A percentile compares a stretch with the other conserved stretches of the same genome.
Evolutionary conservation across 2,329 filamentous ascomycete species (phyloP).

Genomic region (Ceratocystis smalleyi): DNA sequence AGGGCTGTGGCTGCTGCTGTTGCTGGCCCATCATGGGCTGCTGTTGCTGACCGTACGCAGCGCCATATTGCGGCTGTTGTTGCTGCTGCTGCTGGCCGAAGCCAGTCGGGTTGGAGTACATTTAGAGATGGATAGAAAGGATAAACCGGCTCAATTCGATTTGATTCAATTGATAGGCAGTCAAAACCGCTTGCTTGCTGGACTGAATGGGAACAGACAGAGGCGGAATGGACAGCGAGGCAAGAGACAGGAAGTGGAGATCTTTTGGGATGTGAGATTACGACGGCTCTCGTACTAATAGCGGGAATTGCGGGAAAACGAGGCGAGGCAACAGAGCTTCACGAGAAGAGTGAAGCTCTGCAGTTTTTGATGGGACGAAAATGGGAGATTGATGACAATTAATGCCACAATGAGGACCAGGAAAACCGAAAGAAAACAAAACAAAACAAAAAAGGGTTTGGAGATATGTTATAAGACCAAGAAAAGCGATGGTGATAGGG

Average conservation of each 20-base stretch:
- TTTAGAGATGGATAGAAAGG: slow-evolving; percentile 26
- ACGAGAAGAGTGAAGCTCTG: too few species aligned
- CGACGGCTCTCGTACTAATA: not conserved
- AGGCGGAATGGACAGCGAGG: not conserved
- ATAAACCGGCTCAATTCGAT: not conserved
- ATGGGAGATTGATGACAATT: not conserved
- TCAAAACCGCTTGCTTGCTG: not conserved
- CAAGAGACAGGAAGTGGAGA: not conserved
- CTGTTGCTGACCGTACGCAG: slow-evolving; percentile 29
- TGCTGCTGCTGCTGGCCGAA: slow-evolving; percentile 41
- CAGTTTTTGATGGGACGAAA: not conserved
- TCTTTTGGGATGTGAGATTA: not conserved
- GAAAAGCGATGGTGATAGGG: slow-evolving; percentile 8
- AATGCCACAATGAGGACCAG: not conserved
- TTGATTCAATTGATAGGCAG: not conserved
- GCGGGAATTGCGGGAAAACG: slow-evolving; percentile 1
- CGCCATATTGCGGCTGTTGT: slow-evolving; percentile 37
- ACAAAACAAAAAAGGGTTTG: not conserved
- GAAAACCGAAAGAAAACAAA: not conserved
- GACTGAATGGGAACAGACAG: not conserved
- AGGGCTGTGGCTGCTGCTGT: slow-evolving; percentile 37
- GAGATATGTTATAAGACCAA: not conserved
- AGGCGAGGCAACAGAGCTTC: not conserved
- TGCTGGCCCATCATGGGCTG: slow-evolving; percentile 20
- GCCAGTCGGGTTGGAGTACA: slow-evolving; percentile 84